Conservation (phyloP, 192 early-diverging fungal genomes). For the Paraglomus brasilianum region DNA sequence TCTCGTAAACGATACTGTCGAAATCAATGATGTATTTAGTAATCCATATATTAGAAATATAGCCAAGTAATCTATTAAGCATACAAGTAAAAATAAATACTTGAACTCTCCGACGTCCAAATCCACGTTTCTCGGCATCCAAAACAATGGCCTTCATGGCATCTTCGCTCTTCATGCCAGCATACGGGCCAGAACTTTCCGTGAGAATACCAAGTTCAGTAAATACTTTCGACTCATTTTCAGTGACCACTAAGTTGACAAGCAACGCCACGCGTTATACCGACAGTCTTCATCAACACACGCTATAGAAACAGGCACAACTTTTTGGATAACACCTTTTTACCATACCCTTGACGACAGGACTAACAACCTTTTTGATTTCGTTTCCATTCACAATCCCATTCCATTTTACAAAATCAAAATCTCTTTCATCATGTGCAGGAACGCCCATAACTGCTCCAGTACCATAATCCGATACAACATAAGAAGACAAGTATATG, state of each 20-base stretch:
- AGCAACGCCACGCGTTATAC: neutral
- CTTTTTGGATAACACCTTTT: neutral
- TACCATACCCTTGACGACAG: conserved; percentile 11
- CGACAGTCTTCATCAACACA: too few relatives aligned
- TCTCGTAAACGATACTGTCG: conserved; percentile 81
- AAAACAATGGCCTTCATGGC: conserved; percentile 54
- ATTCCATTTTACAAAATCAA: conserved; percentile 61
- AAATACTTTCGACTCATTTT: conserved; percentile 32
- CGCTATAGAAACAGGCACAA: too few relatives aligned
- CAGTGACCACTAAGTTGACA: neutral
- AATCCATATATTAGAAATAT: neutral
- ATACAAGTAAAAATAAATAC: conserved; percentile 22
- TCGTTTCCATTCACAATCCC: conserved; percentile 37
- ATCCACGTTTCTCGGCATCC: conserved; percentile 46
- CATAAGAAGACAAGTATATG: conserved; percentile 73
- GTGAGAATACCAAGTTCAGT: conserved; percentile 60
- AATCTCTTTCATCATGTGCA: conserved; percentile 75
- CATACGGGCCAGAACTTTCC: conserved; percentile 52
- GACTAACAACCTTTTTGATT: conserved; percentile 54
- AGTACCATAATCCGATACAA: conserved; percentile 73
- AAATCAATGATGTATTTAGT: neutral
- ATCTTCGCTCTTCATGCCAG: conserved; percentile 58
- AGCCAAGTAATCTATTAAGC: neutral
- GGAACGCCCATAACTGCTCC: conserved; percentile 89
- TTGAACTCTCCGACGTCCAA: conserved; percentile 44